Base-by-base conservation (phyloP, 2,329 filamentous ascomycete species). In the Hypoxylon sp. region DNA sequence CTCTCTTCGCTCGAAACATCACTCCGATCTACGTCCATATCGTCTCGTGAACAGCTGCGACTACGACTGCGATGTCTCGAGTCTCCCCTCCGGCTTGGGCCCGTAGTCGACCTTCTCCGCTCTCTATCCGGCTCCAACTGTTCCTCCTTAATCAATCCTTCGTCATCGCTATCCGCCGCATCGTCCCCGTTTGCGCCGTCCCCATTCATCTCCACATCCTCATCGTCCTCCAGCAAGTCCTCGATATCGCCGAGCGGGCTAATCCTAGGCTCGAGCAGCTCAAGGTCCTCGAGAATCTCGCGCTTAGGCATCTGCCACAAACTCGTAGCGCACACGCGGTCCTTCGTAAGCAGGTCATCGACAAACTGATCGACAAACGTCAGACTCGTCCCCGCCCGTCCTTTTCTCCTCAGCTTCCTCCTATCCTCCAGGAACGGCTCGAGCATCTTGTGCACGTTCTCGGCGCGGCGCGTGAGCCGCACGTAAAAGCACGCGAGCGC, bases 401-500 rank as follows among this genome's bases (percentile, higher is more conserved):
- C 90, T 70, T 91, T 86, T 63, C 93, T 82, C 77, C 91, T 88
- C 77, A 99, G 75, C 80, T 98, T 99, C 70, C 95, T 83, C 68
- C 87, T 85, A 75, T 99, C 95, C 64, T 87, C 87, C 52, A 99
- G 80, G 59, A 91, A 89, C 26, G 93, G 92, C 80, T 99, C 95
- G 44, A 99, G 81, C 15, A 87, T 87, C 59, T 79, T 80, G 77
- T 94, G 97, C 4, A 98, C 89, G 59, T 95, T 90, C 71, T 90
- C 90, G 5, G 93, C 88, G 69, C 89, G 86, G 74, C 94, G 90
- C 17, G 95, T 97, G 71, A 99, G 80, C 11, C 95, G 85, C n/a
- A 97, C 87, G 78, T 99, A 98, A 76, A 99, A 98, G 1, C 90
- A 90, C 0, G 94, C 94, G 68, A 99, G 82, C 0, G 92, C 94